phyloP scores from a whole-genome alignment of 495 filamentous ascomycete genomes.

The Aspergillus egyptiacus region DNA sequence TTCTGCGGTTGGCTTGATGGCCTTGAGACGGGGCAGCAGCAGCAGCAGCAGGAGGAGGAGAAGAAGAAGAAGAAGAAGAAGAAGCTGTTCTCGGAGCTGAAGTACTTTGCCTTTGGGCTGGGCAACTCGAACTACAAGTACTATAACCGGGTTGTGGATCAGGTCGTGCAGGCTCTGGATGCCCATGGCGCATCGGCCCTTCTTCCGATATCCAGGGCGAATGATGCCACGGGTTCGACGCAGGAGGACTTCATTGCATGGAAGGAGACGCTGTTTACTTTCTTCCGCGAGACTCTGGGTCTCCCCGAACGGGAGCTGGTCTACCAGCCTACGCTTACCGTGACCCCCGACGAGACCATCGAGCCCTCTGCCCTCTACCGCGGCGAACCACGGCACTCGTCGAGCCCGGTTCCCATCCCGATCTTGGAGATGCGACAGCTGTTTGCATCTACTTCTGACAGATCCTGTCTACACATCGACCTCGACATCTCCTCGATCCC shows the following conservation, averaged over 20 bases:
- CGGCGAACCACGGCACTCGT: constrained; percentile 30
- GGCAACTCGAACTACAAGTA: constrained; percentile 50
- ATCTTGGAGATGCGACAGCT: constrained; percentile 35
- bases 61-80: constrained; percentile 16
- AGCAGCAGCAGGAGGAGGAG: constrained; percentile 10
- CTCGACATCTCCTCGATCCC: constrained; percentile 35
- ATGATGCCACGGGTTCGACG: constrained; percentile 44
- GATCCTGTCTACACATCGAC: constrained; percentile 48
- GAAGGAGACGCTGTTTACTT: constrained; percentile 39
- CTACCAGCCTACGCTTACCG: constrained; percentile 37
- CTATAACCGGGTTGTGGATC: constrained; percentile 45
- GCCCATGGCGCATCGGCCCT: constrained; percentile 34
- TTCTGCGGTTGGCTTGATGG: constrained; percentile 41
- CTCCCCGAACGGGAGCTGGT: constrained; percentile 32
- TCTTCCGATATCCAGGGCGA: constrained; percentile 35
- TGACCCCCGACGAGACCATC: constrained; percentile 34
- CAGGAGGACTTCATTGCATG: constrained; percentile 48
- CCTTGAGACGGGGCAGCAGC: constrained; percentile 10
- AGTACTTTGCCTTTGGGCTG: constrained; percentile 42
- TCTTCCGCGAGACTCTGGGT: constrained; percentile 32
- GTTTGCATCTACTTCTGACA: constrained; percentile 24
- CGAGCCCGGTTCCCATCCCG: constrained; percentile 18
- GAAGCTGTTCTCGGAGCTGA: constrained; percentile 27
- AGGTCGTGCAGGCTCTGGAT: constrained; percentile 31
- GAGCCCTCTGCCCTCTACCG: constrained; percentile 36